Evolutionary conservation across 148 eudicot genomes (phyloP), one percentile per base, ranked within the genome.

Genomic region (Persicaria maculosa): DNA sequence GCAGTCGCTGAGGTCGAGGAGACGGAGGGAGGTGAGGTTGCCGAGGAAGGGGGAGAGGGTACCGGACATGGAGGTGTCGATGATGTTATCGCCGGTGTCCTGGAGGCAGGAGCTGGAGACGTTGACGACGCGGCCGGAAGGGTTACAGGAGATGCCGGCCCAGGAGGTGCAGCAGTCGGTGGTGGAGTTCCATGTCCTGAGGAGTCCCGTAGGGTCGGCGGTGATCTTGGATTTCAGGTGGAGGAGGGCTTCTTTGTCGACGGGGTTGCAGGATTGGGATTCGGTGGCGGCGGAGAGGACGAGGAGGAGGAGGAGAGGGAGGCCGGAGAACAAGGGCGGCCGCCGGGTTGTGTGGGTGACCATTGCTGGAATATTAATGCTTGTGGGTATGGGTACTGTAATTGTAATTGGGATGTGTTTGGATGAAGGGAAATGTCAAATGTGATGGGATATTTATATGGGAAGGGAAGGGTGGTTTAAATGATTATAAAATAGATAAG

Each of bases 81-180:
- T 8, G 45, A 86, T 81, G 81, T 85, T 91, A 12, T 78, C 78
- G 43, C 83, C 87, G 7, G 90, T 22, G 25, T 22, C 77, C 50
- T 46, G 19, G 15, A 85, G 87, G n/a, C 98, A 91, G 2, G 94
- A 75, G 7, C 91, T 86, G 3, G 94, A 80, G 54, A 91, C 62
- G 36, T 88, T 89, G 10, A 85, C 84, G 0, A 93, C 98, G 11
- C 95, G 72, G 47, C 86, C 86, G 6, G 85, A 72, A 79, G 62
- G 16, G 46, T 89, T 85, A 48, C 98, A 93, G 11, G 83, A 80
- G 14, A 93, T 72, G 19, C 98, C 98, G 0, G 78, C 83, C 98
- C 98, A 93, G 9, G 80, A 1, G 31, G 71, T 74, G 87, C 98
- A 93, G 80, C 98, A 93, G 72, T 93, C 90, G 2, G 91, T 84